phyloP scores from a whole-genome alignment of 257 asterid genomes.

The Perilla frutescens region DNA sequence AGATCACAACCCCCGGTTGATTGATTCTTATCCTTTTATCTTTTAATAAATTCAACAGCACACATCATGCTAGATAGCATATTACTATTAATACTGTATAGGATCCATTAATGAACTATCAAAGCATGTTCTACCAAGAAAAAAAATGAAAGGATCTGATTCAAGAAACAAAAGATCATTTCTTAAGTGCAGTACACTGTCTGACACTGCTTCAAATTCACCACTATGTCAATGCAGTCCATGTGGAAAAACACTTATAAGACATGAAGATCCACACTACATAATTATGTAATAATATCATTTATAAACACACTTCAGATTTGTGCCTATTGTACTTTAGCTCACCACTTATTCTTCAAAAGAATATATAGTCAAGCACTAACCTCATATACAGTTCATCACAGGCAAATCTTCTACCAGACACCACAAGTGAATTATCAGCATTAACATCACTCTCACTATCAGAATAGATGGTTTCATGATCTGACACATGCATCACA shows the following conservation, averaged over 20 bases:
- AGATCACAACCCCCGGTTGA: constrained; percentile 5
- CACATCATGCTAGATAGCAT: background rate
- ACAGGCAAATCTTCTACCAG: constrained; percentile 60
- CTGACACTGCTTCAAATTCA: background rate
- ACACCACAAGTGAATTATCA: constrained; percentile 36
- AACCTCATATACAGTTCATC: constrained; percentile 70
- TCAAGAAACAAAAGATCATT: background rate
- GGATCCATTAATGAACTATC: too few relatives aligned
- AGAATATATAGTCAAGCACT: constrained; percentile 21
- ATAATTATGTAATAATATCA: constrained; percentile 9
- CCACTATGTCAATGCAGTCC: background rate
- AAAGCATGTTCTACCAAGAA: background rate
- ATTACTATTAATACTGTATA: background rate
- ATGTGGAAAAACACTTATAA: background rate
- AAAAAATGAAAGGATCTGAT: background rate
- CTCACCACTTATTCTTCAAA: constrained; percentile 8
- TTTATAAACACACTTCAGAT: background rate
- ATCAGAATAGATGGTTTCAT: constrained; percentile 46
- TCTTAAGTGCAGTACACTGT: background rate
- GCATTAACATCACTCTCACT: constrained; percentile 49
- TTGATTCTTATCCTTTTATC: background rate
- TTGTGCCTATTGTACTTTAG: background rate
- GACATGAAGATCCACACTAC: background rate
- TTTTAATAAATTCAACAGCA: constrained; percentile 18
- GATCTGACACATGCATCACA: constrained; percentile 58